Conservation (phyloP, 2,329 filamentous ascomycete species). For the Camillea tinctor region DNA sequence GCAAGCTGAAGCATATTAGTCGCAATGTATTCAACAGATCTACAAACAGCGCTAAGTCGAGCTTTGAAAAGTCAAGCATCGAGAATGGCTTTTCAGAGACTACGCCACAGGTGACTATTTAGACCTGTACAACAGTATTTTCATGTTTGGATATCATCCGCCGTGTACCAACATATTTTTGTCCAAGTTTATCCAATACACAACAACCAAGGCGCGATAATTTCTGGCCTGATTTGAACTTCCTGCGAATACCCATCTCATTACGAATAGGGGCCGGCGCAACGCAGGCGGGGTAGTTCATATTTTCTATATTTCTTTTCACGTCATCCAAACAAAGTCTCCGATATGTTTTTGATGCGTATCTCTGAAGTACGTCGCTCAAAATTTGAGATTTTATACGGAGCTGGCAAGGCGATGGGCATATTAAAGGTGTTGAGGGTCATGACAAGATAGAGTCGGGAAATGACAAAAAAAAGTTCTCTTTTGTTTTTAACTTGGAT, state of each 20-base stretch:
- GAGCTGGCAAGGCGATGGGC: constrained; percentile 18
- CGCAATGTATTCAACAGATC: constrained; percentile 57
- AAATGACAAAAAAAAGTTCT: constrained; percentile 29
- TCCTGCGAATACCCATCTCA: constrained; percentile 30
- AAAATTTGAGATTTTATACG: constrained; percentile 12
- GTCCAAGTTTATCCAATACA: constrained; percentile 10
- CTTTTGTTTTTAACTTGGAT: constrained; percentile 19
- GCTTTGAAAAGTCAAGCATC: constrained; percentile 47
- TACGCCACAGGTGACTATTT: constrained; percentile 15
- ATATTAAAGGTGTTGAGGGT: constrained; percentile 29
- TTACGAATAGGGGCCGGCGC: constrained; percentile 25
- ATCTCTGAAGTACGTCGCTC: constrained; percentile 5
- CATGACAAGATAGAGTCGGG: constrained; percentile 27
- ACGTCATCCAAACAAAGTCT: background rate
- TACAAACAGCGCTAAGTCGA: constrained; percentile 50
- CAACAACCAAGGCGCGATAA: constrained; percentile 17
- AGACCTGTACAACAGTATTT: constrained; percentile 16
- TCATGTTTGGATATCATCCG: constrained; percentile 15
- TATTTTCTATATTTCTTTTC: constrained; percentile 19
- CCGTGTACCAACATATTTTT: constrained; percentile 26
- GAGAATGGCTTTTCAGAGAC: constrained; percentile 38
- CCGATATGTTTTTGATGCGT: constrained; percentile 11
- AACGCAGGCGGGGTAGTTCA: constrained; percentile 20
- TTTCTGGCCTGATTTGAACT: constrained; percentile 21
- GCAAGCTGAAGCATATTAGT: constrained; percentile 56